These are phyloP conservation scores for Cucurbita maxima DNA, from an alignment of 306 rosid species.

Conservation along the genomic window DNA sequence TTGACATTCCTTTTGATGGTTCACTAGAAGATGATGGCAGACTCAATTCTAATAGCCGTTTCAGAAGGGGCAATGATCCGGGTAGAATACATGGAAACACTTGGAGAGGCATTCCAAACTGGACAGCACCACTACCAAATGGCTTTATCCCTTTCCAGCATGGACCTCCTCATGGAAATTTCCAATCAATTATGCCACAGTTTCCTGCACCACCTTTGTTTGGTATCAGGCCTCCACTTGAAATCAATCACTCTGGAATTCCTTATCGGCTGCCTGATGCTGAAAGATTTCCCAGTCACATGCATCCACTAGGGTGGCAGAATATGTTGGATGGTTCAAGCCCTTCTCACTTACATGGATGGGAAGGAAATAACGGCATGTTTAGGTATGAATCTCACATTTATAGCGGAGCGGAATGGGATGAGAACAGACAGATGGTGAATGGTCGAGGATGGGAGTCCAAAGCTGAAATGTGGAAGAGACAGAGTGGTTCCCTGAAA, in stretches of 20 bases:
- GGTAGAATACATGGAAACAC: constrained; percentile 74
- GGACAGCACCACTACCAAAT: constrained; percentile 73
- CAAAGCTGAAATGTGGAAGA: constrained; percentile 72
- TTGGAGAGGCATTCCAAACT: constrained; percentile 89
- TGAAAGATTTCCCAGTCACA: constrained; percentile 76
- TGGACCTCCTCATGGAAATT: constrained; percentile 84
- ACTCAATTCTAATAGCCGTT: constrained; percentile 61
- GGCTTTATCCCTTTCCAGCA: constrained; percentile 90
- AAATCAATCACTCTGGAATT: constrained; percentile 64
- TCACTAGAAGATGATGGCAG: constrained; percentile 77
- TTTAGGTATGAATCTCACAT: constrained; percentile 69
- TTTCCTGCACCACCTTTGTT: constrained; percentile 69
- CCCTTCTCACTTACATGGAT: constrained; percentile 77
- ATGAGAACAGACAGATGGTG: constrained; percentile 61
- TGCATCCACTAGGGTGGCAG: constrained; percentile 90
- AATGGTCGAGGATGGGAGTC: constrained; percentile 83
- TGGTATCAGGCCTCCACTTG: constrained; percentile 81
- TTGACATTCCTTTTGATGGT: constrained; percentile 65
- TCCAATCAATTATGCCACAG: constrained; percentile 77
- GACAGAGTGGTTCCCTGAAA: constrained; percentile 52
- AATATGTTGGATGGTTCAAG: constrained; percentile 85
- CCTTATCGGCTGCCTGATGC: constrained; percentile 82
- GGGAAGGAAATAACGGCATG: constrained; percentile 80
- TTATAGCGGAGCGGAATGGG: constrained; percentile 84
- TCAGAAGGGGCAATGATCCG: constrained; percentile 60